Evolutionary conservation across 352 stramenopile species (phyloP), one percentile per base, ranked within the genome.

Genomic region (Peronosclerospora sorghi): DNA sequence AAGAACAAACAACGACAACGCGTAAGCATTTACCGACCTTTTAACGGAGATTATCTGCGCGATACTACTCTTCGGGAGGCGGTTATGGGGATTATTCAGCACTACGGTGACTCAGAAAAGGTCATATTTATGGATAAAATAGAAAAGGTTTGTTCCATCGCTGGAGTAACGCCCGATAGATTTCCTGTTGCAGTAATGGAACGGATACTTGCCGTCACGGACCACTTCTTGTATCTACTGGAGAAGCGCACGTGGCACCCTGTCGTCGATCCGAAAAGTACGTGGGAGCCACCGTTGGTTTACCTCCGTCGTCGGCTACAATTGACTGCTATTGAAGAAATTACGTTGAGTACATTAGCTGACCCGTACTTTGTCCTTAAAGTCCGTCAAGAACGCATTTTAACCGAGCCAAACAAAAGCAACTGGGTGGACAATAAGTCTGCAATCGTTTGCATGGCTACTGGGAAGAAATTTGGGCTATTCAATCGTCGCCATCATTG

Each of bases 401-500:
- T 78, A 19, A 12, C 52, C 0, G 67, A 88, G 36, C 76, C 81
- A 1, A 67, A 91, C 62, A 84, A 79, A 39, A 72, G 70, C 51
- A 76, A 93, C 48, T 93, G 81, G 81, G 53, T 75, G 21, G 81
- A 91, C 37, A 87, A 93, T 50, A 89, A 88, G 47, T 62, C 60
- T 9, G 77, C 75, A n/a, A 68, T 86, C 56, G 62, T 83, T 21
- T 95, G 83, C 46, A 89, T 90, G 69, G 63, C 65, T 8, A 94
- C 82, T 18, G 74, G 81, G 17, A 84, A 81, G 45, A 92, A 93
- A 44, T 95, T 95, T 56, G 73, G 73, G 2, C 48, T 95, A 10
- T 94, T 94, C 24, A 86, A 84, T 40, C 75, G 82, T 2, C 75
- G 83, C 9, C 83, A 95, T 46, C 83, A 95, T 43, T 95, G 83